A percentile compares a stretch with the other conserved stretches of the same genome.
Conservation (phyloP, 768 basidiomycete genomes). For the Pulveroboletus sp. region DNA sequence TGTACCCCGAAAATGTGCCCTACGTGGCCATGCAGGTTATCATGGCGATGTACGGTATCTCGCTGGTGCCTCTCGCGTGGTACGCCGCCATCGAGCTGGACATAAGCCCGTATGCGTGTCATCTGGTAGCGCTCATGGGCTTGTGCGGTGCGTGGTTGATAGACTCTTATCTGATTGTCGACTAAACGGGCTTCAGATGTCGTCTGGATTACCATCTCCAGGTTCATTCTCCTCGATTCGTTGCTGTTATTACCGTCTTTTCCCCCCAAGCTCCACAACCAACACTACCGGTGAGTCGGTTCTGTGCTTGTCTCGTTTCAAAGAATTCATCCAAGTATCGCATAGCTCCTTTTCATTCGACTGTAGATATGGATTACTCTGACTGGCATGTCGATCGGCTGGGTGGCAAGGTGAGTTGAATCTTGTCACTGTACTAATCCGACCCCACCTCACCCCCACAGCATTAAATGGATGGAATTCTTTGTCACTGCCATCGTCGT, state of each 20-base stretch:
- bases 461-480: conserved; percentile 94
- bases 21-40: conserved; percentile 95
- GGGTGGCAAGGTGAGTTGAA: conserved; percentile 73
- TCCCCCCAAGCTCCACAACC: conserved; percentile 97
- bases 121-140: conserved; percentile 92
- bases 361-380: conserved; percentile 95
- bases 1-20: conserved; percentile 81
- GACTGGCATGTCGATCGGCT: conserved; percentile 93
- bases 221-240: conserved; percentile 96
- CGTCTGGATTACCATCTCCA: conserved; percentile 93
- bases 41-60: conserved; percentile 90
- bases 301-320: neutral
- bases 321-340: conserved; percentile 1
- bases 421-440: neutral
- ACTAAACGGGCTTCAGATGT: conserved; percentile 57
- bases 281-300: conserved; percentile 79
- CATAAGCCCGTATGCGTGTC: conserved; percentile 84
- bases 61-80: conserved; percentile 95
- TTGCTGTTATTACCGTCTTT: conserved; percentile 98
- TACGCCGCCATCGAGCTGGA: conserved; percentile 93
- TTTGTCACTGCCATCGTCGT: conserved; percentile 96
- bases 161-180: no score
- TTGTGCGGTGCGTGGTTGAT: conserved; percentile 58
- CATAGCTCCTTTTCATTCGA: conserved; percentile 86
- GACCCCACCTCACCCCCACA: conserved; percentile 27